These are phyloP conservation scores for Dalbergia cochinchinensis DNA, from an alignment of 306 rosid genomes.

Conservation along the genomic window DNA sequence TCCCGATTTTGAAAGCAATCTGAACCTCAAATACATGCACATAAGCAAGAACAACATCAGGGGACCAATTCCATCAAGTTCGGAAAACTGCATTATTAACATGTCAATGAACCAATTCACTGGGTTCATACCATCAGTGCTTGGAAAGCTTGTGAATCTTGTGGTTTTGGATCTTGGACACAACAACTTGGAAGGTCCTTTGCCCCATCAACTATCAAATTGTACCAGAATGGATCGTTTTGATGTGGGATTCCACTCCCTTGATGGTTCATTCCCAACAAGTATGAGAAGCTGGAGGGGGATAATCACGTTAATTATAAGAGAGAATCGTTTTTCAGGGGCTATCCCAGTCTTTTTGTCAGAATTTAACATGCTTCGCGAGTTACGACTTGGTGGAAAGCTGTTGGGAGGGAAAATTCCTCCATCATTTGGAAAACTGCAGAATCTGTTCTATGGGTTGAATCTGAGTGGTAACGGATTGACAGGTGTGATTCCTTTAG, in stretches of 20 bases:
- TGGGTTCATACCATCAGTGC: conserved; percentile 66
- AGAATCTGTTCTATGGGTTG: too few relatives aligned
- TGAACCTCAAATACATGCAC: conserved; percentile 54
- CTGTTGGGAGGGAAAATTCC: conserved; percentile 72
- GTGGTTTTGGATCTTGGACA: conserved; percentile 57
- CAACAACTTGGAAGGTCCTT: conserved; percentile 72
- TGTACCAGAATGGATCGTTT: conserved; percentile 61
- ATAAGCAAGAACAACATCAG: conserved; percentile 62
- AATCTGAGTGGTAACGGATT: too few relatives aligned
- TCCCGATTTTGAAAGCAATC: not conserved
- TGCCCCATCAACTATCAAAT: conserved; percentile 70
- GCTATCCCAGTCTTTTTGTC: conserved; percentile 62
- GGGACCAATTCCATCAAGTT: conserved; percentile 71
- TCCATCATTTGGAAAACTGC: too few relatives aligned
- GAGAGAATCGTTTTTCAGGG: conserved; percentile 71
- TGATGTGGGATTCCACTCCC: conserved; percentile 73
- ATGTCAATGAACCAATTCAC: conserved; percentile 62
- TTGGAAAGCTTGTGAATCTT: conserved; percentile 69
- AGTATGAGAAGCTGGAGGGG: conserved; percentile 65
- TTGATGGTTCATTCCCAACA: conserved; percentile 73
- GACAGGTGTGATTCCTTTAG: too few relatives aligned
- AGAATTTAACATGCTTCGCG: conserved; percentile 53
- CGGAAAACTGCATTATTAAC: conserved; percentile 60
- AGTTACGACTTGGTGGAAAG: conserved; percentile 84
- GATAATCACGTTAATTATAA: conserved; percentile 59